Conservation (phyloP, 768 basidiomycete genomes). For the Pleurotus citrinopileatus region DNA sequence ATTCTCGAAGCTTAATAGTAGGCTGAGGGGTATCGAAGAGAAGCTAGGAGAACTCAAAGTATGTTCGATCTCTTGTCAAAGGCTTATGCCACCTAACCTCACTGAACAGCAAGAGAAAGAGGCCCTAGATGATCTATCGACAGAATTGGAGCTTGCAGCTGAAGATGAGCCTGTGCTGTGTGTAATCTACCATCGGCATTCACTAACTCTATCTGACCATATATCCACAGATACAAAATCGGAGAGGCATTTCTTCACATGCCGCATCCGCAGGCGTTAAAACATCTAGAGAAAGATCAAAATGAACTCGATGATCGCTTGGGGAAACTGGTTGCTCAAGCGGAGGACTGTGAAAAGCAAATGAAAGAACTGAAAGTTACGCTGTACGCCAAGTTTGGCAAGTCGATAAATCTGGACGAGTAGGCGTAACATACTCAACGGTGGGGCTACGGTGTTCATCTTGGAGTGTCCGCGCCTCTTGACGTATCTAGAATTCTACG, state of each 20-base stretch:
- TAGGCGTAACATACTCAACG: slow-evolving; percentile 30
- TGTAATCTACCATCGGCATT: slow-evolving; percentile 21
- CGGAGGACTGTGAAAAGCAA: slow-evolving; percentile 63
- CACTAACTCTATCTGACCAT: background rate
- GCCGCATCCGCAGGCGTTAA: slow-evolving; percentile 61
- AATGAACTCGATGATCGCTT: slow-evolving; percentile 55
- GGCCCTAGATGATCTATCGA: slow-evolving; percentile 83
- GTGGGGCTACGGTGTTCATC: no score
- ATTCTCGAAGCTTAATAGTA: slow-evolving; percentile 88
- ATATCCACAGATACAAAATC: slow-evolving; percentile 70
- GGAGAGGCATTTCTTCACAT: slow-evolving; percentile 90
- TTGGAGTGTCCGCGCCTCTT: no score
- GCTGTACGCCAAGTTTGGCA: slow-evolving; percentile 90
- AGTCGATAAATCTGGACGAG: slow-evolving; percentile 90
- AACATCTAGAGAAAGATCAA: slow-evolving; percentile 71
- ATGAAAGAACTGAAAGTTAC: slow-evolving; percentile 81
- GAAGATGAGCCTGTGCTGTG: slow-evolving; percentile 80
- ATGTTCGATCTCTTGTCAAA: slow-evolving; percentile 10
- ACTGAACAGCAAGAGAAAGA: slow-evolving; percentile 87
- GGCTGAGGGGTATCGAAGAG: slow-evolving; percentile 69
- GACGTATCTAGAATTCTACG: background rate
- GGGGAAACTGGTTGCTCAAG: slow-evolving; percentile 41
- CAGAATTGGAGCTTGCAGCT: slow-evolving; percentile 86
- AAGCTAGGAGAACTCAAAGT: slow-evolving; percentile 76
- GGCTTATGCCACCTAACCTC: background rate